Evolutionary conservation across 495 filamentous ascomycete genomes (phyloP).

Genomic region (Chaetomium fimeti): DNA sequence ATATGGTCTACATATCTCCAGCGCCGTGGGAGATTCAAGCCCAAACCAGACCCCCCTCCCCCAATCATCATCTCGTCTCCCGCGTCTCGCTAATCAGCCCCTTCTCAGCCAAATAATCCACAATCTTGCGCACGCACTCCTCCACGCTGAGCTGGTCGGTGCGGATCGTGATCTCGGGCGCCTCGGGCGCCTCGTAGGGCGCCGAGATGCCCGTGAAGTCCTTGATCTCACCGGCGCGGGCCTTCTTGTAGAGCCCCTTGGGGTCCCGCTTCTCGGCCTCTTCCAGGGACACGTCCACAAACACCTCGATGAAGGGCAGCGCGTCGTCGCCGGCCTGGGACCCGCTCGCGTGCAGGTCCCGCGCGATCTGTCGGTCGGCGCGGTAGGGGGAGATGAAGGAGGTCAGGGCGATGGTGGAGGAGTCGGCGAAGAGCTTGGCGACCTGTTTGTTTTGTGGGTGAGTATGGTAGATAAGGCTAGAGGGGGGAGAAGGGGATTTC

Average conservation of each 20-base stretch:
- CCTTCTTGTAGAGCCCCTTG: slow-evolving; percentile 98
- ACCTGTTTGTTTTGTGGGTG: slow-evolving; percentile 51
- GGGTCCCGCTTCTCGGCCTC: slow-evolving; percentile 94
- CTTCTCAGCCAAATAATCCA: slow-evolving; percentile 67
- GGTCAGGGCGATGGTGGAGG: slow-evolving; percentile 79
- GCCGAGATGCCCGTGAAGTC: slow-evolving; percentile 94
- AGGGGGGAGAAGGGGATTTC: not conserved
- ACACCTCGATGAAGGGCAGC: slow-evolving; percentile 90
- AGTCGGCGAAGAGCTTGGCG: slow-evolving; percentile 93
- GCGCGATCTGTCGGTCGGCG: slow-evolving; percentile 78
- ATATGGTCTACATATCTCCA: not conserved
- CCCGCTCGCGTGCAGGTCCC: slow-evolving; percentile 66
- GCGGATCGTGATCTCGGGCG: slow-evolving; percentile 80
- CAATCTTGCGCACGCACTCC: slow-evolving; percentile 81
- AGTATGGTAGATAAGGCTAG: not conserved
- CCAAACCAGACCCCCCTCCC: not conserved
- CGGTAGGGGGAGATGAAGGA: slow-evolving; percentile 96
- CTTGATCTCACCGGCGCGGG: slow-evolving; percentile 85
- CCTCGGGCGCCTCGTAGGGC: slow-evolving; percentile 87
- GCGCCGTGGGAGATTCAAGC: not conserved
- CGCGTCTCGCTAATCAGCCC: slow-evolving; percentile 41
- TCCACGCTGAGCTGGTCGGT: slow-evolving; percentile 74
- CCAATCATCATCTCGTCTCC: slow-evolving; percentile 32
- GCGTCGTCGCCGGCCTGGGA: slow-evolving; percentile 50
- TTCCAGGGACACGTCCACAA: slow-evolving; percentile 80